Conservation (phyloP, 768 basidiomycete genomes). For the Daedaleopsis sinensis region DNA sequence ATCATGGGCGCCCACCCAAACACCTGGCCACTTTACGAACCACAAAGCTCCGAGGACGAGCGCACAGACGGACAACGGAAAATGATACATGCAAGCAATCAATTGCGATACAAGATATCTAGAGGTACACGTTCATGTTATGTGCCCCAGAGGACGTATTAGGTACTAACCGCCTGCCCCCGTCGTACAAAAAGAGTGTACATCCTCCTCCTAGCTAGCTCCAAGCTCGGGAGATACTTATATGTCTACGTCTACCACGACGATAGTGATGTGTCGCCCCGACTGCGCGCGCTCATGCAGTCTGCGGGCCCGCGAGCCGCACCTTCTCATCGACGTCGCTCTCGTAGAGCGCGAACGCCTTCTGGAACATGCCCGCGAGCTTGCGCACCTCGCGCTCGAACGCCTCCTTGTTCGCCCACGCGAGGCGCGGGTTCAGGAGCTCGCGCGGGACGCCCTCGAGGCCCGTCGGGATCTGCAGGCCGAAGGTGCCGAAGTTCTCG, state of each 20-base stretch:
- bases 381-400: conserved; percentile 89
- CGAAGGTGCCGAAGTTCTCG: conserved; percentile 84
- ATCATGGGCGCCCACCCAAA: too few relatives aligned
- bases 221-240: too few relatives aligned
- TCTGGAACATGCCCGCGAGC: conserved; percentile 91
- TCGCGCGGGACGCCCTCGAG: conserved; percentile 90
- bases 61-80: too few relatives aligned
- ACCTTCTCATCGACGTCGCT: conserved; percentile 82
- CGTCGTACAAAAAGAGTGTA: too few relatives aligned
- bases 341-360: conserved; percentile 92
- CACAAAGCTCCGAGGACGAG: too few relatives aligned
- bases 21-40: too few relatives aligned
- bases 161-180: too few relatives aligned
- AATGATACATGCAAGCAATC: too few relatives aligned
- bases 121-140: too few relatives aligned
- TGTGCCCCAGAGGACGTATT: too few relatives aligned
- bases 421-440: conserved; percentile 83
- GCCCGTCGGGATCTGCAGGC: conserved; percentile 79
- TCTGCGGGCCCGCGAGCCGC: conserved; percentile 74
- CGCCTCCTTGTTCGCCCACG: conserved; percentile 89
- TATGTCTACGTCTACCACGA: background rate
- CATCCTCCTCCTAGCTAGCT: too few relatives aligned
- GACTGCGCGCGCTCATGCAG: conserved; percentile 9
- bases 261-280: background rate
- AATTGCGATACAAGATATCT: too few relatives aligned